Evolutionary conservation across 225 moss, liverwort and hornwort genomes (phyloP).

Genomic region (Lunularia cruciata): DNA sequence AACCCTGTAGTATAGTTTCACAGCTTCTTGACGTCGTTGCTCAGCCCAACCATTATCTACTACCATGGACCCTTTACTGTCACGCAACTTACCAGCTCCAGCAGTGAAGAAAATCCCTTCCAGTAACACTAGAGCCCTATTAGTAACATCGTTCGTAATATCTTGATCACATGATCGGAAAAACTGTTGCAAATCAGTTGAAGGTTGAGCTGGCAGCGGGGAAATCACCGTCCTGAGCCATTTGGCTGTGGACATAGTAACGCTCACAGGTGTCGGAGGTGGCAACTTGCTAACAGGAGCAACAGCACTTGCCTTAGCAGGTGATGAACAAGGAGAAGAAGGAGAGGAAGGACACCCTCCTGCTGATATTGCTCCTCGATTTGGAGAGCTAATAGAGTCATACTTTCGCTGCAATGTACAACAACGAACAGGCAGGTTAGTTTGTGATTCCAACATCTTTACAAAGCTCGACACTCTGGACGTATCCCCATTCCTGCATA

Average conservation of each 20-base stretch:
- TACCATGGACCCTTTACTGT: conserved; percentile 51
- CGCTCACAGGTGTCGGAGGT: conserved; percentile 87
- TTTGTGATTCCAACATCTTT: no score
- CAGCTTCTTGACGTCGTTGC: conserved; percentile 78
- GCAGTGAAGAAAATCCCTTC: conserved; percentile 69
- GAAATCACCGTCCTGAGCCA: conserved; percentile 86
- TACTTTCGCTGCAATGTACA: conserved; percentile 93
- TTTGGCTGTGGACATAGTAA: conserved; percentile 95
- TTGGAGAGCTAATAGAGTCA: conserved; percentile 75
- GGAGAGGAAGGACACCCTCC: conserved; percentile 75
- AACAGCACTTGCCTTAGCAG: conserved; percentile 55
- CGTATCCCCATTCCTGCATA: no score
- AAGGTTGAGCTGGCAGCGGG: conserved; percentile 71
- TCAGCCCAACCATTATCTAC: conserved; percentile 83
- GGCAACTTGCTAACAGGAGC: conserved; percentile 57
- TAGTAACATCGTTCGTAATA: conserved; percentile 63
- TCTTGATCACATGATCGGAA: conserved; percentile 89
- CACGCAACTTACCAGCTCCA: conserved; percentile 58
- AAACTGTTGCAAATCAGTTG: conserved; percentile 72
- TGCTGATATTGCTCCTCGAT: conserved; percentile 67
- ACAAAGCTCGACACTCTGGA: no score
- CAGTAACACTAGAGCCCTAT: conserved; percentile 63
- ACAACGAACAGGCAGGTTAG: no score
- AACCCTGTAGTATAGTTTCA: conserved; percentile 90
- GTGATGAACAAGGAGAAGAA: conserved; percentile 76